Evolutionary conservation across 2,329 filamentous ascomycete species (phyloP), one percentile per base, ranked within the genome.

Genomic region (Stenocarpella maydis): DNA sequence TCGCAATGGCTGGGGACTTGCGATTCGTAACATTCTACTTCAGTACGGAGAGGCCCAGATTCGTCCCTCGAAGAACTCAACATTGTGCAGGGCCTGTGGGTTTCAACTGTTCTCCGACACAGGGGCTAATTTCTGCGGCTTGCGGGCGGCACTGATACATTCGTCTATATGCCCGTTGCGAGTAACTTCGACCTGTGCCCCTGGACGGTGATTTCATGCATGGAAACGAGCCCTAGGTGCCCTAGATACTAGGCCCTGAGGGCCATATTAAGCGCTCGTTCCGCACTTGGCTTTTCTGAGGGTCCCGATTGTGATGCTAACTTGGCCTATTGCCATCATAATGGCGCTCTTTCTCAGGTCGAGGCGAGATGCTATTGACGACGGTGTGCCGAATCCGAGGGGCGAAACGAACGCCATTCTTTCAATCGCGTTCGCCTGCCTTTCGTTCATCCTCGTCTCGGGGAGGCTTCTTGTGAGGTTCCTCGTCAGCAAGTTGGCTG

Each of bases 301-400:
- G 28, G n/a, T 3, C 43, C 43, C 28, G 43, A 12, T 12, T 21
- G 7, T 37, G 43, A 63, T 63, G 28, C 58, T 49, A 34, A 43
- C 12, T 49, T 9, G 21, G 17, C 4, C 39, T 49, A 7, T 37
- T 49, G 58, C 4, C 15, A 24, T 63, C 58, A 63, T 28, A 4
- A 58, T 63, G 58, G 24, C 63, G 34, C 50, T 21, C 34, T 65
- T 41, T 34, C 6, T 52, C 47, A 24, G 31, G 15, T 28, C 1
- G 21, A 52, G 28, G 75, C 79, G 12, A 84, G 82, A 72, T 50
- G 71, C 70, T 19, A 72, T 72, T 34, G 71, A 72, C 65, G 71
- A 72, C 21, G 65, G 65, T 14, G 45, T 70, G 8, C 65, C 64
- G 12, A 72, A 72, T 47, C 70, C 70, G 10, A 53, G 67, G 3